A percentile compares a stretch with the other conserved stretches of the same genome.
Conservation (phyloP, 352 stramenopile species). For the Pythium coloratum region DNA sequence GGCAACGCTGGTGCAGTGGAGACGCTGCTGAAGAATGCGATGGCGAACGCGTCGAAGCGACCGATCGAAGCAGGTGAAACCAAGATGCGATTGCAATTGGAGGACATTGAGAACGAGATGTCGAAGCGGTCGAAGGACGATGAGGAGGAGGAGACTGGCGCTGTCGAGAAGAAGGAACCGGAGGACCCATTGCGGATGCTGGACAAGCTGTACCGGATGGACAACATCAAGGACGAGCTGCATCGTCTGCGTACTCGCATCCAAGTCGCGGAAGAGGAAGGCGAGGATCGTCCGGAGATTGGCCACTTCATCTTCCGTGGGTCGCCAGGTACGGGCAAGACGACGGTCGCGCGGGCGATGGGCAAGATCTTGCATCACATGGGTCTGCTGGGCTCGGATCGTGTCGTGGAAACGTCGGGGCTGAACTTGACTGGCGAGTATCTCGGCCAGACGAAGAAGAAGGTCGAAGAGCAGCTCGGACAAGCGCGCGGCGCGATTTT, state of each 20-base stretch:
- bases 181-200: slow-evolving; percentile 49
- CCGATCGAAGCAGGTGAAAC: slow-evolving; percentile 36
- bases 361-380: slow-evolving; percentile 93
- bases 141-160: background rate
- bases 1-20: slow-evolving; percentile 90
- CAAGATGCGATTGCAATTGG: slow-evolving; percentile 41
- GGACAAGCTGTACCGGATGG: slow-evolving; percentile 59
- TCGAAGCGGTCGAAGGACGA: slow-evolving; percentile 31
- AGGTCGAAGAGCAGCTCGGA: slow-evolving; percentile 84
- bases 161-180: slow-evolving; percentile 1
- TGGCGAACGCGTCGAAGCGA: slow-evolving; percentile 58
- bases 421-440: slow-evolving; percentile 88
- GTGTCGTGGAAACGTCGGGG: slow-evolving; percentile 89
- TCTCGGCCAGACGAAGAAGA: slow-evolving; percentile 89
- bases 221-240: slow-evolving; percentile 58
- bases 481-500: slow-evolving; percentile 90
- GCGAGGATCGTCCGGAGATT: slow-evolving; percentile 51
- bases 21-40: slow-evolving; percentile 72
- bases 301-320: slow-evolving; percentile 90
- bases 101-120: slow-evolving; percentile 57
- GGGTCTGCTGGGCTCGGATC: slow-evolving; percentile 88
- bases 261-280: slow-evolving; percentile 66
- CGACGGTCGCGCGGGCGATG: slow-evolving; percentile 89
- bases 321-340: slow-evolving; percentile 87
- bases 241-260: slow-evolving; percentile 56